These are phyloP conservation scores for Silybum marianum DNA, from an alignment of 129 eudicot species.

Conservation along the genomic window DNA sequence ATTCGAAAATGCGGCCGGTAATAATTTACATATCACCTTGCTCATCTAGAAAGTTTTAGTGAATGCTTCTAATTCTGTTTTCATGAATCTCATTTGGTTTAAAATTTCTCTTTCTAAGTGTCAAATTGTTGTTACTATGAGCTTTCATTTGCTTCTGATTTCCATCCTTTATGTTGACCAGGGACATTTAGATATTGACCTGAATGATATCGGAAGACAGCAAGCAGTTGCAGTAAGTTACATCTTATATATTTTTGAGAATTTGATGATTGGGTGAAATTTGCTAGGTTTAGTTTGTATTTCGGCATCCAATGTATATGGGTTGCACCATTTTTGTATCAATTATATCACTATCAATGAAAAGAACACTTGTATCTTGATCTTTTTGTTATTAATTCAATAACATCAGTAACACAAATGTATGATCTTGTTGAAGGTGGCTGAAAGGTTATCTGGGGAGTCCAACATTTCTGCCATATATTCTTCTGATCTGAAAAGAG, in stretches of 20 bases:
- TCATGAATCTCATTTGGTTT: not conserved
- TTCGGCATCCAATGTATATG: not conserved
- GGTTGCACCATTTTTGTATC: slow-evolving; percentile 5
- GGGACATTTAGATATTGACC: slow-evolving; percentile 90
- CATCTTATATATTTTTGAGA: not conserved
- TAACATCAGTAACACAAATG: not conserved
- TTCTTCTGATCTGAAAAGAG: slow-evolving; percentile 87
- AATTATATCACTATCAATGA: slow-evolving; percentile 11
- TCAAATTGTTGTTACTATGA: slow-evolving; percentile 8
- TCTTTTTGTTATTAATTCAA: slow-evolving; percentile 2
- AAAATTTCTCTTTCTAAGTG: not conserved
- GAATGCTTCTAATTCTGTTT: slow-evolving; percentile 15
- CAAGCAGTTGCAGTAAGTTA: slow-evolving; percentile 82
- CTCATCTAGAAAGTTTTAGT: not conserved
- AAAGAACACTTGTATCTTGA: slow-evolving; percentile 3
- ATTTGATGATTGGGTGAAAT: not conserved
- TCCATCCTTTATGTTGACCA: slow-evolving; percentile 34
- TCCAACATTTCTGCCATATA: slow-evolving; percentile 69
- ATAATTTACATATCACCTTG: not conserved
- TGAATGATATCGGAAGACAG: slow-evolving; percentile 83
- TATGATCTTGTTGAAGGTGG: slow-evolving; percentile 60
- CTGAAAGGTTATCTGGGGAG: slow-evolving; percentile 72
- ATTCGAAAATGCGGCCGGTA: not conserved
- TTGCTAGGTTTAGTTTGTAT: slow-evolving; percentile 10
- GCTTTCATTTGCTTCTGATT: slow-evolving; percentile 7